phyloP scores from a whole-genome alignment of 352 stramenopile species.

The Globisporangium nagaii region DNA sequence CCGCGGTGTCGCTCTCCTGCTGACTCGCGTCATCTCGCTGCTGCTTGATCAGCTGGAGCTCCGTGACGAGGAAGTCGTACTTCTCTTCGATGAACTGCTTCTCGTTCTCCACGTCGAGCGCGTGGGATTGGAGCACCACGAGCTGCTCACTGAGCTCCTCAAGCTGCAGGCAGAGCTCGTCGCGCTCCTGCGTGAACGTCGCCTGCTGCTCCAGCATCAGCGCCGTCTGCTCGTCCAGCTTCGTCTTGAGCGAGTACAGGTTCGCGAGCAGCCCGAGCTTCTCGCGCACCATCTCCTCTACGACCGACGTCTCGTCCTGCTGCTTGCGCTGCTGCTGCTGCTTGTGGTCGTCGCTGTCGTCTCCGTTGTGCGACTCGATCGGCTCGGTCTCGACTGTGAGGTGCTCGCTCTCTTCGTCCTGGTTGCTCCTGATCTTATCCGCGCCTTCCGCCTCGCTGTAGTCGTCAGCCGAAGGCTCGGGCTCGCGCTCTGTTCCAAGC shows the following conservation, averaged over 20 bases:
- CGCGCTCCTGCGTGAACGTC: constrained; percentile 10
- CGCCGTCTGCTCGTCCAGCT: constrained; percentile 11
- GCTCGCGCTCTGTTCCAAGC: not conserved
- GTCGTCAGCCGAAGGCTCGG: not conserved
- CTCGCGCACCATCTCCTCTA: constrained; percentile 17
- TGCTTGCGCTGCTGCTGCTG: not conserved
- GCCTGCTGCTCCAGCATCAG: constrained; percentile 18
- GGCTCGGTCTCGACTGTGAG: constrained; percentile 1
- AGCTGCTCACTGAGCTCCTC: constrained; percentile 15
- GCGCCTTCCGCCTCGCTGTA: not conserved
- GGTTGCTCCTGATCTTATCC: not conserved
- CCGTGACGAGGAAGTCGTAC: constrained; percentile 21
- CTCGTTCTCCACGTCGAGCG: constrained; percentile 20
- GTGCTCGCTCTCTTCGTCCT: constrained; percentile 5
- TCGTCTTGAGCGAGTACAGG: constrained; percentile 18
- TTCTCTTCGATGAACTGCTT: constrained; percentile 32
- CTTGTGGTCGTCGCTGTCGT: not conserved
- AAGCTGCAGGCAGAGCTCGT: constrained; percentile 11
- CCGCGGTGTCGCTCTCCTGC: too few relatives aligned
- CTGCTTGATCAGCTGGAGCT: constrained; percentile 27
- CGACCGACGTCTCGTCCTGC: not conserved
- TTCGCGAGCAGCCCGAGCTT: constrained; percentile 19
- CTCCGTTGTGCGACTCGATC: not conserved
- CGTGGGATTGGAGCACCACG: not conserved
- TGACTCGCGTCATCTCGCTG: constrained; percentile 11